Base-by-base conservation (phyloP, 176 grass and related monocot species). In the Phragmites australis region DNA sequence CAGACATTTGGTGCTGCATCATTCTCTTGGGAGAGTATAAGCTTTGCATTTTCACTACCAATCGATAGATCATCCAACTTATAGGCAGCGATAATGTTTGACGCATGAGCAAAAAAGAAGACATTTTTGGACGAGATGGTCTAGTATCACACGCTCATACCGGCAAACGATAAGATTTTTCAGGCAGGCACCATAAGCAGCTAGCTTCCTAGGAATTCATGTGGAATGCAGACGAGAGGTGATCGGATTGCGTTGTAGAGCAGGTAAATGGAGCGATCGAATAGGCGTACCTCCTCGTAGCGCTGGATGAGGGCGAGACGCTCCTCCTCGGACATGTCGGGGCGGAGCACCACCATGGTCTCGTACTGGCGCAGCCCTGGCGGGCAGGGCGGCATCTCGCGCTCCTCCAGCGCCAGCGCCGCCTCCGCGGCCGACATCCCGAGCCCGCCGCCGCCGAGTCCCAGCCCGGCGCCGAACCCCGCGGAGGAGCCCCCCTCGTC, bases 271-370 rank as follows among this genome's bases (percentile, higher is more conserved):
- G 57, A 61, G 31, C 4, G 67, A 25, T 21, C 6, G n/a, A 26
- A 58, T 49, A 37, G 34, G 34, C 5, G 34, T 80, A 95, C 92
- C 96, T 99, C 92, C 83, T 99, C 96, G 66, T 94, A 95, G 63
- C 90, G 90, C 88, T 99, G 96, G 66, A 94, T 91, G 68, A 98
- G 85, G 13, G 86, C 86, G 29, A 99, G 85, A n/a, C 92, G 96
- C 88, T 99, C 88, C 87, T 95, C 96, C 92, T 99, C 96, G 18
- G 90, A 90, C 86, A 99, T 91, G 85, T 99, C 96, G 67, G 92
- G 96, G 1, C 92, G 86, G 53, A 99, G 92, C 70, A 99, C 88
- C 5, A 91, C 86, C 87, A 91, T 99, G 90, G 86, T 86, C 86
- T 99, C 96, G 70, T 95, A 99, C 85, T 85, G 90, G 32, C 96